Conservation (phyloP, 2,329 filamentous ascomycete genomes). For the Fusarium gaditjirri region DNA sequence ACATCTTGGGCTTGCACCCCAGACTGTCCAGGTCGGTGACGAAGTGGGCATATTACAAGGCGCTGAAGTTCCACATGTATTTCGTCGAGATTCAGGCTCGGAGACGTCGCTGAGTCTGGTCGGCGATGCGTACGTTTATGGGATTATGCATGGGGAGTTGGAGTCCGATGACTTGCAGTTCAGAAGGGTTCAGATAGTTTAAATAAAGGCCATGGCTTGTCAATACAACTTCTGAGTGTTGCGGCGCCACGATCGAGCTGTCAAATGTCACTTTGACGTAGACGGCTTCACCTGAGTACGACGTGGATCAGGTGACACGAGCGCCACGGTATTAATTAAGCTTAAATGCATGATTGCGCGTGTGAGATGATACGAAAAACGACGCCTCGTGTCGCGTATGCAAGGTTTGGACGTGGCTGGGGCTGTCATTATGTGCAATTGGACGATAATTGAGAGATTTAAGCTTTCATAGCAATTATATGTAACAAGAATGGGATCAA, state of each 20-base stretch:
- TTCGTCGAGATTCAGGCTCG: not conserved
- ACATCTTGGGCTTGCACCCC: not conserved
- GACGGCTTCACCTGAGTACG: not conserved
- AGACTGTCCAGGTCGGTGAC: not conserved
- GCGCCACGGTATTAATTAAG: not conserved
- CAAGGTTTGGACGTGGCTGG: not conserved
- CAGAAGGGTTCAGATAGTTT: not conserved
- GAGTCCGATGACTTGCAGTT: not conserved
- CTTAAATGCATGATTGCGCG: not conserved
- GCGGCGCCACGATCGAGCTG: not conserved
- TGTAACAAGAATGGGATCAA: not conserved
- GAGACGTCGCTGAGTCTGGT: not conserved
- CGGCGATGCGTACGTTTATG: not conserved
- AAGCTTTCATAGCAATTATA: not conserved
- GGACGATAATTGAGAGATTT: not conserved
- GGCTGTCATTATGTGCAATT: not conserved
- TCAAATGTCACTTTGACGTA: not conserved
- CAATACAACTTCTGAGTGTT: fast-evolving
- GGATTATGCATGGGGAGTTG: not conserved
- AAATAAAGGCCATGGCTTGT: not conserved
- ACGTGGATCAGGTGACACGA: not conserved
- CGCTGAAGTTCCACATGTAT: not conserved
- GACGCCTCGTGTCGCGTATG: not conserved
- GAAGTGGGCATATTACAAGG: conserved; percentile 1
- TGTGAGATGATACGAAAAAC: not conserved